Base-by-base conservation (phyloP, 331 rosid genomes). In the Rosa hybrid region DNA sequence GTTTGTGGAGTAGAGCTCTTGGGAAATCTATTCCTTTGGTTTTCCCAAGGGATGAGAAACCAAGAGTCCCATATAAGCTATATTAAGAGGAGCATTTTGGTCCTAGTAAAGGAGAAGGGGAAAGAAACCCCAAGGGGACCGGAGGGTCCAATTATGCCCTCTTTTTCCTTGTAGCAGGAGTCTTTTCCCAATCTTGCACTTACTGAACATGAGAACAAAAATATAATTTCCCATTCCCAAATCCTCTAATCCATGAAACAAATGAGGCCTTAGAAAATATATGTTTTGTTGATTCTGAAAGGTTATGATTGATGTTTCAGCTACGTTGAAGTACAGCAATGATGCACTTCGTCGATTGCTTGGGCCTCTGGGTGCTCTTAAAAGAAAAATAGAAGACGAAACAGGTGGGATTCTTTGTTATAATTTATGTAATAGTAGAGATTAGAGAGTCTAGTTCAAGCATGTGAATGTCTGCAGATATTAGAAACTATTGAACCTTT, bases 361-460 rank as follows among this genome's bases (percentile, higher is more conserved):
- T 88, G 99, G 99, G 71, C 99, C 99, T 84, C 85, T 93, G 77
- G 99, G 98, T 83, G 90, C 77, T 85, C 78, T 87, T 53, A 91
- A 90, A 89, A 91, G 83, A 78, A 93, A 89, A 87, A 83, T 91
- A 71, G 99, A 95, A 89, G 91, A 81, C 79, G 93, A 95, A 87
- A 95, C 99, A 87, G 98, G 99, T 95, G 59, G 77, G 74, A 14
- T 77, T 80, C 30, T 63, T 62, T 46, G 50, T 68, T 38, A 68
- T 17, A 30, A 18, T 42, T 18, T 3, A 30, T 30, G 20, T 17
- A 34, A 27, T 65, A 17, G 41, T 25, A 53, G 59, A 62, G 72
- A 17, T 39, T 25, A 53, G 59, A 62, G 72, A 18, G 49, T 67
- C 72, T 27, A 41, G 12, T 7, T 64, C 56, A 41, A 56, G 75